Percentiles rank a stretch among this genome's conserved stretches.
phyloP scores from a whole-genome alignment of 306 rosid genomes.

The Cucurbita ficifolia region DNA sequence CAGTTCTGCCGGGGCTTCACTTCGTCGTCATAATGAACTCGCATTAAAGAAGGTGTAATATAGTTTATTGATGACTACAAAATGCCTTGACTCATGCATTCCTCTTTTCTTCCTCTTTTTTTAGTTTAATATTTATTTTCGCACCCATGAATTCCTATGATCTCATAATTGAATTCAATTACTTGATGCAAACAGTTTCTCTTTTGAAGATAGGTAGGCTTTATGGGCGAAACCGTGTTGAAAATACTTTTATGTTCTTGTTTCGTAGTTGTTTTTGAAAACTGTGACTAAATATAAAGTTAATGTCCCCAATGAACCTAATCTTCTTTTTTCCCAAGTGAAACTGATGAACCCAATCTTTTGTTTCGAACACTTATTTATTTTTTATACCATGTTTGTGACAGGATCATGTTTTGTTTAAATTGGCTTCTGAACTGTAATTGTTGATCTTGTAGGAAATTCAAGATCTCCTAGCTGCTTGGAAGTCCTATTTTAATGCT shows the following conservation, averaged over 20 bases:
- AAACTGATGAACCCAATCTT: background rate
- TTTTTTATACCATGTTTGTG: background rate
- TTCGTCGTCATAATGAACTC: constrained; percentile 74
- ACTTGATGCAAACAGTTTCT: background rate
- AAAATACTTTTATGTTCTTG: background rate
- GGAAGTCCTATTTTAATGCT: constrained; percentile 76
- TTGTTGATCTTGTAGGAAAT: constrained; percentile 51
- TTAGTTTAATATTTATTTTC: background rate
- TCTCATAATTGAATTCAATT: too few species aligned
- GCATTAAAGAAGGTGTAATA: constrained; percentile 59
- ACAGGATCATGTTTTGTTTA: background rate
- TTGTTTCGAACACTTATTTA: background rate
- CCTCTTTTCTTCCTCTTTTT: background rate
- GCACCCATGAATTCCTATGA: background rate
- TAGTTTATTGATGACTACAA: background rate
- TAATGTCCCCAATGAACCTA: background rate
- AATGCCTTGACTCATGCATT: background rate
- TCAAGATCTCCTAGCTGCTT: constrained; percentile 71
- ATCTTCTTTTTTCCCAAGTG: background rate
- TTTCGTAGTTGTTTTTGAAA: background rate
- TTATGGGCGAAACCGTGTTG: background rate
- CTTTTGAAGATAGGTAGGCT: background rate
- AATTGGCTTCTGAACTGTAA: background rate
- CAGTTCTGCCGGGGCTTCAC: constrained; percentile 92
- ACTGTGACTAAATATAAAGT: background rate